Conservation (phyloP, 345 rosid species). For the Pelargonium nanum region DNA sequence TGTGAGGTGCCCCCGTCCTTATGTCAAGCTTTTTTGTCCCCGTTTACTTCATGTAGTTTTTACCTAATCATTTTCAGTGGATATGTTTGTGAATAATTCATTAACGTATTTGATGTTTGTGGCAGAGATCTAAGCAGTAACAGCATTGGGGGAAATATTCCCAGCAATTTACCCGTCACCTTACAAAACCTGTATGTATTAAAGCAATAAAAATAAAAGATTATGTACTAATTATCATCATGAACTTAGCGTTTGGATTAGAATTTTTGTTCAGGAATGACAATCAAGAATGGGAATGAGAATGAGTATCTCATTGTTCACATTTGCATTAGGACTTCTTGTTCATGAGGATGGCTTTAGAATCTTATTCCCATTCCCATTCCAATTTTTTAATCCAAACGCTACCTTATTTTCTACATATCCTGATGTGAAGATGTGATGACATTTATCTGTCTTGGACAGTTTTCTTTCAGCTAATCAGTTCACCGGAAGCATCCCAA, state of each 20-base stretch:
- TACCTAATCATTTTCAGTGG: background rate
- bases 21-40: background rate
- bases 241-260: too few species aligned
- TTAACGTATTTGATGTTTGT: slow-evolving; percentile 6
- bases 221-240: background rate
- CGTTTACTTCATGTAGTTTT: background rate
- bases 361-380: too few species aligned
- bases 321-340: too few species aligned
- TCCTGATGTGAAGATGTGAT: slow-evolving; percentile 18
- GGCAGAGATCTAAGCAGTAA: slow-evolving; percentile 90
- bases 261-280: too few species aligned
- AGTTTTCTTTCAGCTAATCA: slow-evolving; percentile 89
- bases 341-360: too few species aligned
- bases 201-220: background rate
- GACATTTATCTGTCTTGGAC: slow-evolving; percentile 40
- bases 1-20: background rate
- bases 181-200: slow-evolving; percentile 51
- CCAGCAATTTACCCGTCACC: slow-evolving; percentile 67
- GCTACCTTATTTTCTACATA: too few species aligned
- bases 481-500: slow-evolving; percentile 89
- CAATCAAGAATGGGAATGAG: too few species aligned
- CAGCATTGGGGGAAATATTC: slow-evolving; percentile 83
- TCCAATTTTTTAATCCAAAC: too few species aligned
- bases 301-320: too few species aligned
- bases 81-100: background rate